These are phyloP conservation scores for Penicillium polonicum DNA, from an alignment of 2,329 filamentous ascomycete genomes.

Conservation along the genomic window DNA sequence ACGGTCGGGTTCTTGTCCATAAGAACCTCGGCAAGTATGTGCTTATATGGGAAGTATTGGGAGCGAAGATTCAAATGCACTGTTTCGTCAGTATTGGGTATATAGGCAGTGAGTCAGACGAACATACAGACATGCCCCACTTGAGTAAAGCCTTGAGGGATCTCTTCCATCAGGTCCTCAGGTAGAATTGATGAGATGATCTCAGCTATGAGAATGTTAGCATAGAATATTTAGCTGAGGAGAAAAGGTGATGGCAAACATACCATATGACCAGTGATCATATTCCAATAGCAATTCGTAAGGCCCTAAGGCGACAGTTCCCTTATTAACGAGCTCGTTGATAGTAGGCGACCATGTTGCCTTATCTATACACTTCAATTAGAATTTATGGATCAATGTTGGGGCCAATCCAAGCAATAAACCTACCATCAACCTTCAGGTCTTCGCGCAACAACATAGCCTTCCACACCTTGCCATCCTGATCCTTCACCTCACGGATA, in stretches of 20 bases:
- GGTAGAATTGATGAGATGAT: constrained; percentile 80
- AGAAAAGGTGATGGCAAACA: constrained; percentile 25
- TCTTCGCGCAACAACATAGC: constrained; percentile 41
- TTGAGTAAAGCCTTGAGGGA: constrained; percentile 81
- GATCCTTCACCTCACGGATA: constrained; percentile 59
- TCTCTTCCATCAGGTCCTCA: constrained; percentile 73
- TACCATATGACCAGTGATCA: constrained; percentile 80
- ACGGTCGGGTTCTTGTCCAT: constrained; percentile 84
- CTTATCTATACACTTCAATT: constrained; percentile 51
- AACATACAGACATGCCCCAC: constrained; percentile 78
- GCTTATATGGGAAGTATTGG: constrained; percentile 79
- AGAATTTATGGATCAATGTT: neutral
- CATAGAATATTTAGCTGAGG: neutral
- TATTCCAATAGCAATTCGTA: constrained; percentile 78
- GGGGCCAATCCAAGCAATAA: neutral
- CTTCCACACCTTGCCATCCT: constrained; percentile 45
- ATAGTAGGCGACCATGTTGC: constrained; percentile 75
- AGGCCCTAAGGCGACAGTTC: constrained; percentile 69
- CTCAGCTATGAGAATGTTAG: constrained; percentile 57
- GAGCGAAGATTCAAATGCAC: constrained; percentile 89
- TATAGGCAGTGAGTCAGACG: constrained; percentile 2
- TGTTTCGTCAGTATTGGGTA: constrained; percentile 32
- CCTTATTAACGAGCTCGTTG: constrained; percentile 64
- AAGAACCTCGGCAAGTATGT: constrained; percentile 79
- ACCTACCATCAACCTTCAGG: constrained; percentile 44